phyloP scores from a whole-genome alignment of 148 eudicot genomes.

The Fagopyrum homotropicum region DNA sequence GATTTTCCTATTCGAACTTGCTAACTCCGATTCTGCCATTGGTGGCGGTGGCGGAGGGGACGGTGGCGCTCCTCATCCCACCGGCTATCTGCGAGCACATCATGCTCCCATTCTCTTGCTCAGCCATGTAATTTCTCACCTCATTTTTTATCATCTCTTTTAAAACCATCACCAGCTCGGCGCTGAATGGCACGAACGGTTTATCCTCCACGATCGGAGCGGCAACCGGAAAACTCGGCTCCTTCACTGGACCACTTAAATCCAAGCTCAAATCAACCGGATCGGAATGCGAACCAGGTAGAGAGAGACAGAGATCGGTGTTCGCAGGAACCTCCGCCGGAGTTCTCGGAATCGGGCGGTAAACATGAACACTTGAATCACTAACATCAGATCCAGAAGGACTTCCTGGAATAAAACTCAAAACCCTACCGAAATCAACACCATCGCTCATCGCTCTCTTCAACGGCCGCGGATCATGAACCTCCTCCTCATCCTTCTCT shows the following conservation, averaged over 20 bases:
- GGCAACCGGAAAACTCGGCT: background rate
- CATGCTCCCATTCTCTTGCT: background rate
- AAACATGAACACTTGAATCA: conserved; percentile 4
- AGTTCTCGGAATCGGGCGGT: background rate
- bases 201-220: background rate
- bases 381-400: conserved; percentile 14
- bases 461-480: background rate
- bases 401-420: background rate
- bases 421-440: background rate
- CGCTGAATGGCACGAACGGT: background rate
- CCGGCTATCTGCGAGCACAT: conserved; percentile 1
- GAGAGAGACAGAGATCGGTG: conserved; percentile 10
- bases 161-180: conserved; percentile 11
- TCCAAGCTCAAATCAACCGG: background rate
- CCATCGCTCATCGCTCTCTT: conserved; percentile 11
- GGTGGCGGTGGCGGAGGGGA: background rate
- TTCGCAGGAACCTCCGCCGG: background rate
- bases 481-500: background rate
- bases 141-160: conserved; percentile 13
- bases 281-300: conserved; percentile 1
- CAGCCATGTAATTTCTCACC: conserved; percentile 12
- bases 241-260: background rate
- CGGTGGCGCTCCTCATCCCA: conserved; percentile 3
- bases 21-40: background rate
- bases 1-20: background rate